Evolutionary conservation across 306 rosid genomes (phyloP).

Genomic region (Vigna unguiculata): DNA sequence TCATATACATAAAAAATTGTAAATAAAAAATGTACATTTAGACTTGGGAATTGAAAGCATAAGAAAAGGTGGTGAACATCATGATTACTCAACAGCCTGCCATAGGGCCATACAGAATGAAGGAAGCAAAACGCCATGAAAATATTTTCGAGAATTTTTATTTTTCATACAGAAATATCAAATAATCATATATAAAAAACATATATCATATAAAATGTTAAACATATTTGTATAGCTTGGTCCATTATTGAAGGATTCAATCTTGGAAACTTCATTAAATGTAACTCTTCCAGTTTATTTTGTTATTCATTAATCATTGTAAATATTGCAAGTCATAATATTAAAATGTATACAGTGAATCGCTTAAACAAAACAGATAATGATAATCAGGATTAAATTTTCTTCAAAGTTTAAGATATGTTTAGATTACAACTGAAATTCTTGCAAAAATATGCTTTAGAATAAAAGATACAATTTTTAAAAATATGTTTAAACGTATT

Average conservation of each 20-base stretch:
- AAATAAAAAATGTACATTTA: not conserved
- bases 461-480: no score
- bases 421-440: no score
- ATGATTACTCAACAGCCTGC: not conserved
- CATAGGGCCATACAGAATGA: not conserved
- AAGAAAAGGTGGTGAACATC: not conserved
- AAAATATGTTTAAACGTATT: no score
- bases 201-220: not conserved
- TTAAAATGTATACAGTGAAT: no score
- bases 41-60: not conserved
- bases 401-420: not conserved
- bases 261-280: not conserved
- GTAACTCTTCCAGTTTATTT: not conserved
- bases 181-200: not conserved
- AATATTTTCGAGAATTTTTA: not conserved
- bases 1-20: not conserved
- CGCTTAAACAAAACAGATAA: no score
- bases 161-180: not conserved
- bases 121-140: not conserved
- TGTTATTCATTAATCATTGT: not conserved
- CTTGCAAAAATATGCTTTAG: no score
- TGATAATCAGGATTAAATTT: no score
- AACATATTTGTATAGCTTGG: not conserved
- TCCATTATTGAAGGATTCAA: not conserved
- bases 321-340: no score